Evolutionary conservation across 345 rosid species (phyloP).

Genomic region (Hypericum perforatum): DNA sequence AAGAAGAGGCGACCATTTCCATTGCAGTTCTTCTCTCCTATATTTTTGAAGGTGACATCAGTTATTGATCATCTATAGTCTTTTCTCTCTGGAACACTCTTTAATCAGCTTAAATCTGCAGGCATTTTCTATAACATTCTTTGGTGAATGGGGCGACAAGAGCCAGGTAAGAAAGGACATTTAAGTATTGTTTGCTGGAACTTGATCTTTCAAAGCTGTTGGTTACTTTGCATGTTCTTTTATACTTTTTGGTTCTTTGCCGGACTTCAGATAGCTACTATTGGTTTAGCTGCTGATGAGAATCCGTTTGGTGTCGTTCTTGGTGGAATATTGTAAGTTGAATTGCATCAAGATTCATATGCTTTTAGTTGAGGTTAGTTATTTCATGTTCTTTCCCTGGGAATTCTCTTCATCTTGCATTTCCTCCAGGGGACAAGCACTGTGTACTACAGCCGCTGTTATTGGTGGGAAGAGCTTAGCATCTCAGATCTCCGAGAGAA

Average conservation of each 20-base stretch:
- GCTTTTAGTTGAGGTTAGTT: too few relatives aligned
- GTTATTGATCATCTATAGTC: not conserved
- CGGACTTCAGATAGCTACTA: slow-evolving; percentile 71
- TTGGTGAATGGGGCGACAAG: slow-evolving; percentile 98
- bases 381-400: not conserved
- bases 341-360: too few relatives aligned
- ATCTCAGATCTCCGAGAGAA: slow-evolving; percentile 81
- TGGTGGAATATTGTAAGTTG: slow-evolving; percentile 74
- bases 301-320: slow-evolving; percentile 81
- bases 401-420: slow-evolving; percentile 9
- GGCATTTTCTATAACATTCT: slow-evolving; percentile 94
- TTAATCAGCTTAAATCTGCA: slow-evolving; percentile 26
- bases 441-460: slow-evolving; percentile 90
- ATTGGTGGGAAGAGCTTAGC: slow-evolving; percentile 96
- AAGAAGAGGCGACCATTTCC: slow-evolving; percentile 62
- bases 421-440: slow-evolving; percentile 61
- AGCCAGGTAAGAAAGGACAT: slow-evolving; percentile 53
- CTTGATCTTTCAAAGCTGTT: too few relatives aligned
- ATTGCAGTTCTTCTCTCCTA: slow-evolving; percentile 72
- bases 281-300: slow-evolving; percentile 95
- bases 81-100: not conserved
- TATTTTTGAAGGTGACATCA: slow-evolving; percentile 59
- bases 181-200: slow-evolving; percentile 3
- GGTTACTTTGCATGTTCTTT: not conserved
- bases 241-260: not conserved